Percentiles rank a stretch among this genome's conserved stretches.
These are phyloP conservation scores for Orbilia oligospora DNA, from an alignment of 2,329 filamentous ascomycete species.

Conservation along the genomic window DNA sequence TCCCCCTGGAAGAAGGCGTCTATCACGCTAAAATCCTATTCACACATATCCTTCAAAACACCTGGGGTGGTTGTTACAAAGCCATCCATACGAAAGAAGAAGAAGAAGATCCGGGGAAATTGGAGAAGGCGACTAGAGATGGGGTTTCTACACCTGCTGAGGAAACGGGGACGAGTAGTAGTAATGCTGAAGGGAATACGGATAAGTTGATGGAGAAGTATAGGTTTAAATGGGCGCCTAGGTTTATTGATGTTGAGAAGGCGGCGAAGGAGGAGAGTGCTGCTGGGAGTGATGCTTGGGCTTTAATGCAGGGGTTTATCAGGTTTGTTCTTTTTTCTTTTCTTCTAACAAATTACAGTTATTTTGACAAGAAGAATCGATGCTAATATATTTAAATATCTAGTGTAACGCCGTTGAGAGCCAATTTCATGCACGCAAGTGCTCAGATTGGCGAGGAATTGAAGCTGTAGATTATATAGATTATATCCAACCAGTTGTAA, in stretches of 20 bases:
- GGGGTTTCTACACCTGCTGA: slow-evolving; percentile 70
- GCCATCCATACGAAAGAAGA: slow-evolving; percentile 73
- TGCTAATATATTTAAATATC: slow-evolving; percentile 16
- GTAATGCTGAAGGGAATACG: slow-evolving; percentile 73
- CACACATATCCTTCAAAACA: slow-evolving; percentile 89
- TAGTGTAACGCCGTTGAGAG: slow-evolving; percentile 89
- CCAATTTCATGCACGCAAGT: slow-evolving; percentile 87
- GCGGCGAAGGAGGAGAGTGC: slow-evolving; percentile 68
- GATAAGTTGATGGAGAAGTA: slow-evolving; percentile 68
- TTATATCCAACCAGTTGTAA: neutral
- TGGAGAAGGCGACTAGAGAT: slow-evolving; percentile 81
- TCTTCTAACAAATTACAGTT: neutral
- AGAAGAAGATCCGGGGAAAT: slow-evolving; percentile 76
- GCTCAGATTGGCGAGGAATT: slow-evolving; percentile 75
- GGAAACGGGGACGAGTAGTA: slow-evolving; percentile 70
- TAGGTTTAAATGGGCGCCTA: slow-evolving; percentile 94
- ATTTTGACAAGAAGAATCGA: neutral
- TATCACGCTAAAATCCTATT: slow-evolving; percentile 80
- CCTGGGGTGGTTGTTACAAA: slow-evolving; percentile 92
- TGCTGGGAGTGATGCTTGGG: slow-evolving; percentile 89
- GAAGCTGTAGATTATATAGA: slow-evolving; percentile 77
- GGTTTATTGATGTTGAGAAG: slow-evolving; percentile 86
- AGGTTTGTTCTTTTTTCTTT: slow-evolving; percentile 73
- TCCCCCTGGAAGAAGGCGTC: slow-evolving; percentile 84
- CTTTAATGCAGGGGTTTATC: slow-evolving; percentile 86